phyloP scores from a whole-genome alignment of 169 alveolate genomes.

The Plasmodium inui region DNA sequence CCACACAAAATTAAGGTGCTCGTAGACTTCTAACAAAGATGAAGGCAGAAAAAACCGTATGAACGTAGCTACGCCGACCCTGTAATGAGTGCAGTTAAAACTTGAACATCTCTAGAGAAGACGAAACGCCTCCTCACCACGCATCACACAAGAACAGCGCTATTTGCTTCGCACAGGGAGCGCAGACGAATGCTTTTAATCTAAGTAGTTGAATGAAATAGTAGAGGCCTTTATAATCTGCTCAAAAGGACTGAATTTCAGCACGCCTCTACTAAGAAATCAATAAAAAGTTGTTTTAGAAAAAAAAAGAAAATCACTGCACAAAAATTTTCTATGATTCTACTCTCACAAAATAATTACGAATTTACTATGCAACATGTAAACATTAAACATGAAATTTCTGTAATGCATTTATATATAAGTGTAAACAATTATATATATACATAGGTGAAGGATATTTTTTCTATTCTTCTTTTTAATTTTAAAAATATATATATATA shows the following conservation, averaged over 20 bases:
- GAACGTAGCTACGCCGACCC: too few species aligned
- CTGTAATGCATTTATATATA: too few species aligned
- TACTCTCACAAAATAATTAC: conserved; percentile 30
- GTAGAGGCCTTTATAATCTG: conserved; percentile 11
- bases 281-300: neutral
- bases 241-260: neutral
- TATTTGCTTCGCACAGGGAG: neutral
- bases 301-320: neutral
- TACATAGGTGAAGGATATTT: too few species aligned
- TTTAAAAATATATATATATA: too few species aligned
- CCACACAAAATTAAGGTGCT: too few species aligned
- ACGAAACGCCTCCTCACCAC: neutral
- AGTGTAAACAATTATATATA: too few species aligned
- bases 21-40: neutral
- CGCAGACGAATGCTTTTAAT: neutral
- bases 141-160: neutral
- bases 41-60: neutral
- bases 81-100: neutral
- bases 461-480: too few species aligned
- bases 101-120: neutral
- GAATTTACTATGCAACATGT: conserved; percentile 6
- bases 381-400: neutral
- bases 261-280: neutral
- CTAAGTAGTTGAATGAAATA: neutral
- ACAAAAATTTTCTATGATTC: conserved; percentile 16